Evolutionary conservation across 345 rosid species (phyloP).

Genomic region (Rhodomyrtus tomentosa): DNA sequence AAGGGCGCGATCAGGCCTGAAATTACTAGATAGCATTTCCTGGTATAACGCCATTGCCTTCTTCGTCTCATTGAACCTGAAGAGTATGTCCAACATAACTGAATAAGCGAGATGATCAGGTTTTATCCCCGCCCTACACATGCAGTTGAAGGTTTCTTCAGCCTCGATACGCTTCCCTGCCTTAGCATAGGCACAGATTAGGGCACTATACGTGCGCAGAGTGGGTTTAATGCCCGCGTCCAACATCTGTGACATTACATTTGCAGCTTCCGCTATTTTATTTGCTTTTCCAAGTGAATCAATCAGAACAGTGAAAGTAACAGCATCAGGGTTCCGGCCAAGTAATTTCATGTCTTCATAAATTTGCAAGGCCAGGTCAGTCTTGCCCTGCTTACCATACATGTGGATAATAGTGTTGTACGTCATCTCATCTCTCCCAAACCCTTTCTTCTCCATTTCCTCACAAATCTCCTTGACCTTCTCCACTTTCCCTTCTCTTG

Average conservation of each 20-base stretch:
- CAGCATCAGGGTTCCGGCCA: slow-evolving; percentile 67
- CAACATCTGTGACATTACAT: slow-evolving; percentile 88
- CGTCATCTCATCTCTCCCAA: slow-evolving; percentile 79
- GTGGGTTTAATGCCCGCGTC: slow-evolving; percentile 73
- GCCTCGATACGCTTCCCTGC: slow-evolving; percentile 76
- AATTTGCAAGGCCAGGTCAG: slow-evolving; percentile 62
- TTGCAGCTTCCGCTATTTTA: slow-evolving; percentile 59
- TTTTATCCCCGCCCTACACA: slow-evolving; percentile 65
- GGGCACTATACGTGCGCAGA: slow-evolving; percentile 82
- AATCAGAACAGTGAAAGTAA: slow-evolving; percentile 84
- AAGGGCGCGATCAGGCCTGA: slow-evolving; percentile 37
- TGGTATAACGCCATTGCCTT: slow-evolving; percentile 53
- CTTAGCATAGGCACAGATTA: slow-evolving; percentile 93
- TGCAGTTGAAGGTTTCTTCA: slow-evolving; percentile 63
- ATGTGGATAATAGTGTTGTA: slow-evolving; percentile 89
- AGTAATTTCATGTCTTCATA: slow-evolving; percentile 74
- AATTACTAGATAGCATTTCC: slow-evolving; percentile 60
- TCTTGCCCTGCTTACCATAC: slow-evolving; percentile 86
- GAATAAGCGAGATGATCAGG: slow-evolving; percentile 84
- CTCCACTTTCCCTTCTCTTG: slow-evolving; percentile 66
- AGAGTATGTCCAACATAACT: slow-evolving; percentile 71
- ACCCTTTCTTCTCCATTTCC: slow-evolving; percentile 71
- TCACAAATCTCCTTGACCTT: slow-evolving; percentile 64
- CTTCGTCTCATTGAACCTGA: slow-evolving; percentile 45
- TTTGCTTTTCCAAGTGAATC: slow-evolving; percentile 88